Evolutionary conservation across 2,329 filamentous ascomycete species (phyloP), one percentile per base, ranked within the genome.

Genomic region (Fusarium verrucosum): DNA sequence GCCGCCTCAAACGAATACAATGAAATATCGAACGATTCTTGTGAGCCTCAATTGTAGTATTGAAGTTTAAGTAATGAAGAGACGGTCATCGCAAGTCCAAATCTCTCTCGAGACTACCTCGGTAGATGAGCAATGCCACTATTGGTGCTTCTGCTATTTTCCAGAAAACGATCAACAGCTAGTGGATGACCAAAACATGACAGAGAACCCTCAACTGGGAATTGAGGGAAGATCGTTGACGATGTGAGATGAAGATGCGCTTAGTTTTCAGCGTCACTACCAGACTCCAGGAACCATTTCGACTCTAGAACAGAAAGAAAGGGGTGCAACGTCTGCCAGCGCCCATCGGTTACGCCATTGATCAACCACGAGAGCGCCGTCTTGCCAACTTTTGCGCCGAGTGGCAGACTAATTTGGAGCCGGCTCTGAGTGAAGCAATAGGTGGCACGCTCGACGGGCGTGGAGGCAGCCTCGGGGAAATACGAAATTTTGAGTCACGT

Each of bases 401-500:
- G 37, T 62, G 54, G 22, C 49, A 62, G 50, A 59, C 69, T 68
- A 70, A 61, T 50, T 54, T 55, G 60, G 51, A 60, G 52, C 47
- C 53, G 44, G 50, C 54, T 45, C 43, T 30, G 45, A 26, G 38
- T 63, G 62, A 66, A 59, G 62, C 62, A 51, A 60, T 58, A 49
- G 47, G 65, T 52, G 59, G 33, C 68, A 61, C 40, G 50, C 44
- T 50, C 54, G 60, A 62, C 42, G 57, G n/a, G 54, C 45, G 68
- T 55, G 35, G 53, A 42, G 44, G 57, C 57, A 45, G 50, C 41
- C 45, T 28, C 50, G 37, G 30, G 42, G 49, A 58, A 68, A 56
- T 32, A 53, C 50, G 20, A 22, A 17, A 38, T 53, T 37, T 56
- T 30, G 35, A 20, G 32, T 17, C 32, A 44, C 20, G 35, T 30